Percentiles rank a stretch among this genome's conserved stretches.
Evolutionary conservation across 441 rosid species (phyloP).

Genomic region (Arabidopsis lyrata): DNA sequence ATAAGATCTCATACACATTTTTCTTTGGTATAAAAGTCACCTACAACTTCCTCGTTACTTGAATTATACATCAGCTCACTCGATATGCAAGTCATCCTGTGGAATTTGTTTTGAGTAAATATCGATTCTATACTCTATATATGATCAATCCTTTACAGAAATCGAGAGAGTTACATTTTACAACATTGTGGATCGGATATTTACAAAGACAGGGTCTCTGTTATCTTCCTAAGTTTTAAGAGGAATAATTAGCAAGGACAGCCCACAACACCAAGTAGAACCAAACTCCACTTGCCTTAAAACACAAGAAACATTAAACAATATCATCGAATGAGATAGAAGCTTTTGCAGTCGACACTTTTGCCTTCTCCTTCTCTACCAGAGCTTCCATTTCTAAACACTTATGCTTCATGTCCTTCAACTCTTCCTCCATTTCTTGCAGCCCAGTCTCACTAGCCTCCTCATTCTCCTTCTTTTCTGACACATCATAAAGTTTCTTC

Average conservation of each 20-base stretch:
- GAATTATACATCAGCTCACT: not conserved
- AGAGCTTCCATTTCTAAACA: not conserved
- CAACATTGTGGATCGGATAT: not conserved
- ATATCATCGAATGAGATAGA: not conserved
- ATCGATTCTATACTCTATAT: not conserved
- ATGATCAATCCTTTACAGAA: not conserved
- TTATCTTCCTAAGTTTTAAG: not conserved
- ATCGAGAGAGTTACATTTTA: not conserved
- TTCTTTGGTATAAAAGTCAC: too few relatives aligned
- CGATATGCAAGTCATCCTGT: not conserved
- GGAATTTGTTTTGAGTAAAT: too few relatives aligned
- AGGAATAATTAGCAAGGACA: not conserved
- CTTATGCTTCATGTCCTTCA: constrained; percentile 5
- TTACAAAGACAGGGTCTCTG: not conserved
- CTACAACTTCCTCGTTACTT: too few relatives aligned
- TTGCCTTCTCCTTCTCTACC: constrained; percentile 8
- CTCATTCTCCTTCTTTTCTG: not conserved
- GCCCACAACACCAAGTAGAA: not conserved
- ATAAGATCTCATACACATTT: not conserved
- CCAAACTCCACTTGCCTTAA: not conserved
- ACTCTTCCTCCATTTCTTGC: constrained; percentile 4
- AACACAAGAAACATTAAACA: not conserved
- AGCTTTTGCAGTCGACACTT: not conserved
- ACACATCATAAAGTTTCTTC: constrained; percentile 10
- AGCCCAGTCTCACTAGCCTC: not conserved